These are phyloP conservation scores for Anthoceros angustus DNA, from an alignment of 225 moss, liverwort and hornwort genomes.

Conservation along the genomic window DNA sequence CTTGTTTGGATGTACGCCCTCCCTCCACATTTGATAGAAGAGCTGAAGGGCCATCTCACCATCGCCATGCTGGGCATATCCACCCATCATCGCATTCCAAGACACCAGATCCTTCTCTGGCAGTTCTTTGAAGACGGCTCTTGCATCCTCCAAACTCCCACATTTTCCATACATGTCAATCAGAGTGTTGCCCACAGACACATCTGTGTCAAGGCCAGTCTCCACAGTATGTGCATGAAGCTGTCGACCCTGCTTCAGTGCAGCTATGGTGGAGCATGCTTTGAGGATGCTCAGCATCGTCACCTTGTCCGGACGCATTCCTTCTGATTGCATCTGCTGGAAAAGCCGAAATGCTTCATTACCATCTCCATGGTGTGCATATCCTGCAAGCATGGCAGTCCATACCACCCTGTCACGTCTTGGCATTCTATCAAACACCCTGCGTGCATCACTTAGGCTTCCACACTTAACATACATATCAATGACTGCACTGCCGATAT, in stretches of 20 bases:
- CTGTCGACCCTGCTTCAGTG: background rate
- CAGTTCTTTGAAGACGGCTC: background rate
- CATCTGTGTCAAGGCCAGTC: background rate
- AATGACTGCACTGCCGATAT: background rate
- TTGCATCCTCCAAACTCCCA: background rate
- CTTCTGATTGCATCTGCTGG: background rate
- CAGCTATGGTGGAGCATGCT: background rate
- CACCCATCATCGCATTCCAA: background rate
- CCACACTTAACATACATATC: background rate
- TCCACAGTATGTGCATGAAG: background rate
- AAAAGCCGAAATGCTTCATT: background rate
- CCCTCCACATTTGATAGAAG: background rate
- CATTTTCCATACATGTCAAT: conserved; percentile 4
- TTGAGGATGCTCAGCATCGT: background rate
- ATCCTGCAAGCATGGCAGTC: background rate
- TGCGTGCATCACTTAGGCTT: background rate
- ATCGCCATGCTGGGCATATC: background rate
- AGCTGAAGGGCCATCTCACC: background rate
- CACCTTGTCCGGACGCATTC: background rate
- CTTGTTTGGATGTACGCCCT: background rate
- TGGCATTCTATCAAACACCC: background rate
- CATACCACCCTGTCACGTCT: background rate
- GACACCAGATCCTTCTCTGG: background rate
- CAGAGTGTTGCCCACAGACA: background rate
- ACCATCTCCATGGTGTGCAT: background rate